Percentiles rank a stretch among this genome's conserved stretches.
Evolutionary conservation across 1,284 basidiomycete genomes (phyloP).

Genomic region (Boletus semigastroideus): DNA sequence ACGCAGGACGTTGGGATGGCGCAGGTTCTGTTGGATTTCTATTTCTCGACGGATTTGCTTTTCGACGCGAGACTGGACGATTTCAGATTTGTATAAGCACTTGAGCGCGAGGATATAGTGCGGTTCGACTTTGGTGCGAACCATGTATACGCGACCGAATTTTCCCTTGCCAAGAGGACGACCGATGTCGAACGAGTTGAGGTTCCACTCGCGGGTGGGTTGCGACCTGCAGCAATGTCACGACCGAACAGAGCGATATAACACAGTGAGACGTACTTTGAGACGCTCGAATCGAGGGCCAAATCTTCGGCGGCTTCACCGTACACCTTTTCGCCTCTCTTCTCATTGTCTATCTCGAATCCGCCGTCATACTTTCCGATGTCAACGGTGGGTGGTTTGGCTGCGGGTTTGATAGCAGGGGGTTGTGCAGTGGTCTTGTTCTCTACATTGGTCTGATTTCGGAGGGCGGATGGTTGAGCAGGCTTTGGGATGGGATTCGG

Average conservation of each 20-base stretch:
- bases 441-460: conserved; percentile 36
- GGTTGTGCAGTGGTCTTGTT: conserved; percentile 28
- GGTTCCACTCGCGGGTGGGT: conserved; percentile 81
- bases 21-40: conserved; percentile 97
- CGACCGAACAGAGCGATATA: background rate
- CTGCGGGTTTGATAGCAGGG: conserved; percentile 15
- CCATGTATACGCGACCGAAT: conserved; percentile 99
- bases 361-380: conserved; percentile 88
- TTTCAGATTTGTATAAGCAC: conserved; percentile 96
- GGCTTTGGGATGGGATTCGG: conserved; percentile 46
- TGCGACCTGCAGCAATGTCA: conserved; percentile 43
- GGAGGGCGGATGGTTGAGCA: conserved; percentile 39
- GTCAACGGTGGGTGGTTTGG: conserved; percentile 46
- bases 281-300: conserved; percentile 74
- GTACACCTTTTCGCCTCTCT: conserved; percentile 57
- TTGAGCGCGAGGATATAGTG: conserved; percentile 97
- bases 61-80: conserved; percentile 85
- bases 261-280: conserved; percentile 46
- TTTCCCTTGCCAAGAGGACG: conserved; percentile 97
- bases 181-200: conserved; percentile 92
- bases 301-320: conserved; percentile 75
- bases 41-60: conserved; percentile 96
- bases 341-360: conserved; percentile 76
- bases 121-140: conserved; percentile 85
- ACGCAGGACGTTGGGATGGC: conserved; percentile 93